These are phyloP conservation scores for Sarocladium brachiariae DNA, from an alignment of 2,329 filamentous ascomycete genomes.

Conservation along the genomic window DNA sequence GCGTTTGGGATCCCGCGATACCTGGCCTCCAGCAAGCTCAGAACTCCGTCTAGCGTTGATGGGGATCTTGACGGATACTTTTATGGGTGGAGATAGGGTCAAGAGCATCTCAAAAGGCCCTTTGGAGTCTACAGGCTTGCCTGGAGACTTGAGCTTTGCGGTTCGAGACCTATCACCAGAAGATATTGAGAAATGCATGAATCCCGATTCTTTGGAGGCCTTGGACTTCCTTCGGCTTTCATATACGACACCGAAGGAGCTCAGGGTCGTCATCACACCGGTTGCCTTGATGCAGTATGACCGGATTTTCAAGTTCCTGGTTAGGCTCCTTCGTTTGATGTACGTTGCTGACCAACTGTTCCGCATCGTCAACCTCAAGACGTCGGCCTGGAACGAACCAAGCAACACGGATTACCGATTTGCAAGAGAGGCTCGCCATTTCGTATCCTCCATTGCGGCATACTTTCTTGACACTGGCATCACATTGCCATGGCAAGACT, in stretches of 20 bases:
- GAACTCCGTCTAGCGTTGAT: slow-evolving; percentile 86
- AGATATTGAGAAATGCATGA: slow-evolving; percentile 76
- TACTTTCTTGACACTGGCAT: slow-evolving; percentile 81
- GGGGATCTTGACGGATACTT: slow-evolving; percentile 74
- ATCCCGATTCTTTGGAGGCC: slow-evolving; percentile 75
- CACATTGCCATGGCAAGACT: slow-evolving; percentile 62
- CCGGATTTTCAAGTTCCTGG: slow-evolving; percentile 69
- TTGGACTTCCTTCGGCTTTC: slow-evolving; percentile 88
- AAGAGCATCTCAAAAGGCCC: slow-evolving; percentile 17
- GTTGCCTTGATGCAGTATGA: slow-evolving; percentile 74
- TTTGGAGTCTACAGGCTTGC: slow-evolving; percentile 37
- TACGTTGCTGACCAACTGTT: slow-evolving; percentile 65
- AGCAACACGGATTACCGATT: slow-evolving; percentile 49
- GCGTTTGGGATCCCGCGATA: slow-evolving; percentile 70
- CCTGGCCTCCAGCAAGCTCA: slow-evolving; percentile 90
- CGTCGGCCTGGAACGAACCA: slow-evolving; percentile 26
- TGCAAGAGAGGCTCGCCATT: slow-evolving; percentile 70
- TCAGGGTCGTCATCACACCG: slow-evolving; percentile 68
- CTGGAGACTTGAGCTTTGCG: slow-evolving; percentile 71
- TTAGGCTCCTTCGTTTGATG: slow-evolving; percentile 72
- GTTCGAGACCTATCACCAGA: slow-evolving; percentile 72
- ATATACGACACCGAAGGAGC: slow-evolving; percentile 67
- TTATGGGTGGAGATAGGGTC: slow-evolving; percentile 30
- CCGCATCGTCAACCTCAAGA: slow-evolving; percentile 43
- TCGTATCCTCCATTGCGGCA: slow-evolving; percentile 63